Conservation (phyloP, 371 early-diverging fungal genomes). For the Massospora cicadina region DNA sequence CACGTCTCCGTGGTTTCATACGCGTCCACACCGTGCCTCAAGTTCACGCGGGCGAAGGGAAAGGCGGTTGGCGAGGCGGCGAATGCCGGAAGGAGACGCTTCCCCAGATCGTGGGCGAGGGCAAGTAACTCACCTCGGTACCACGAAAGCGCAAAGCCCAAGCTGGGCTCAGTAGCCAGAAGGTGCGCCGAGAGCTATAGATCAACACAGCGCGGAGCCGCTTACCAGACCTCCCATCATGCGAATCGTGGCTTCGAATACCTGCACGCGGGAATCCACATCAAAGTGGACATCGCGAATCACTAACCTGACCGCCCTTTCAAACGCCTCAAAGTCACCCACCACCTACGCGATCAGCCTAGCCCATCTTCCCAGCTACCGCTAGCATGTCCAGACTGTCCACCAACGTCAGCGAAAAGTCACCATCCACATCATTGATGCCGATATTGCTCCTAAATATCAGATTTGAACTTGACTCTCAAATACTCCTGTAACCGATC, state of each 20-base stretch:
- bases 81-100: slow-evolving; percentile 82
- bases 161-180: slow-evolving; percentile 48
- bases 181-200: slow-evolving; percentile 63
- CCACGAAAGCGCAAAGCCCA: slow-evolving; percentile 27
- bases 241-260: slow-evolving; percentile 88
- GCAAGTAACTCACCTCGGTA: slow-evolving; percentile 61
- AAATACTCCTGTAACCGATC: slow-evolving; percentile 44
- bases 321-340: slow-evolving; percentile 48
- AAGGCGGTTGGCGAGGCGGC: slow-evolving; percentile 57
- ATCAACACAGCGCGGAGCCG: background rate
- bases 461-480: slow-evolving; percentile 2
- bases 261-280: slow-evolving; percentile 71
- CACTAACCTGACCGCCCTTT: slow-evolving; percentile 44
- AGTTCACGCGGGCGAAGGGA: slow-evolving; percentile 75
- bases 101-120: slow-evolving; percentile 64
- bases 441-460: slow-evolving; percentile 29
- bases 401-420: slow-evolving; percentile 76
- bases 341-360: slow-evolving; percentile 26
- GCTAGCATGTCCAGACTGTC: slow-evolving; percentile 80
- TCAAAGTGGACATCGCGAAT: slow-evolving; percentile 51
- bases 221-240: slow-evolving; percentile 70
- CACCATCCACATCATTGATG: slow-evolving; percentile 81
- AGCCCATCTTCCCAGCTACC: slow-evolving; percentile 18
- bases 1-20: slow-evolving; percentile 66
- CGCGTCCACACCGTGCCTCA: slow-evolving; percentile 45